A percentile compares a stretch with the other conserved stretches of the same genome.
Evolutionary conservation across 2,329 filamentous ascomycete genomes (phyloP).

Genomic region (Trichoderma hamatum): DNA sequence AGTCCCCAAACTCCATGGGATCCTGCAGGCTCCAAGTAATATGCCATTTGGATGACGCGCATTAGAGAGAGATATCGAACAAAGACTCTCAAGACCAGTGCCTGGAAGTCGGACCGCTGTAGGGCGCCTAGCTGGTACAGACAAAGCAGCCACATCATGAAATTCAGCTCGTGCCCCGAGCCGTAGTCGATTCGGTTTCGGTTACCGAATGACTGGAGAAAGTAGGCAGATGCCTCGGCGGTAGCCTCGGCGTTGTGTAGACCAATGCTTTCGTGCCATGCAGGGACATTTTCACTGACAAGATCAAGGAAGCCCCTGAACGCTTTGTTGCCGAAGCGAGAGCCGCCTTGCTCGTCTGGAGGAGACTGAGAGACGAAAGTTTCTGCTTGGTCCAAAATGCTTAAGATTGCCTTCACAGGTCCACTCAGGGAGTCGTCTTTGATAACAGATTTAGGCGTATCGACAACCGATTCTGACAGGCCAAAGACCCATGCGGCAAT

Average conservation of each 20-base stretch:
- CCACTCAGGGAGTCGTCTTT: conserved; percentile 60
- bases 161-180: conserved; percentile 96
- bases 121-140: conserved; percentile 78
- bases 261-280: conserved; percentile 68
- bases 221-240: conserved; percentile 76
- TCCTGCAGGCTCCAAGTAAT: conserved; percentile 95
- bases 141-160: conserved; percentile 94
- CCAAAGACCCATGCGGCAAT: conserved; percentile 84
- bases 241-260: conserved; percentile 57
- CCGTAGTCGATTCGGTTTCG: conserved; percentile 90
- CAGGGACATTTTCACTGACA: conserved; percentile 56
- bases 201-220: conserved; percentile 84
- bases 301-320: conserved; percentile 82
- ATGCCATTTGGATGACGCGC: conserved; percentile 84
- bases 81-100: conserved; percentile 78
- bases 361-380: conserved; percentile 69
- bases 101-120: conserved; percentile 66
- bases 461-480: conserved; percentile 78
- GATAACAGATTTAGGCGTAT: conserved; percentile 67
- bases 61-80: conserved; percentile 81
- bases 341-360: conserved; percentile 82
- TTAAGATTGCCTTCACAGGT: conserved; percentile 64
- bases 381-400: conserved; percentile 71
- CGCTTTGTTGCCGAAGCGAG: conserved; percentile 90
- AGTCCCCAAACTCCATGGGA: conserved; percentile 98